phyloP scores from a whole-genome alignment of 441 rosid genomes.

The Pelargonium myrrhifolium region DNA sequence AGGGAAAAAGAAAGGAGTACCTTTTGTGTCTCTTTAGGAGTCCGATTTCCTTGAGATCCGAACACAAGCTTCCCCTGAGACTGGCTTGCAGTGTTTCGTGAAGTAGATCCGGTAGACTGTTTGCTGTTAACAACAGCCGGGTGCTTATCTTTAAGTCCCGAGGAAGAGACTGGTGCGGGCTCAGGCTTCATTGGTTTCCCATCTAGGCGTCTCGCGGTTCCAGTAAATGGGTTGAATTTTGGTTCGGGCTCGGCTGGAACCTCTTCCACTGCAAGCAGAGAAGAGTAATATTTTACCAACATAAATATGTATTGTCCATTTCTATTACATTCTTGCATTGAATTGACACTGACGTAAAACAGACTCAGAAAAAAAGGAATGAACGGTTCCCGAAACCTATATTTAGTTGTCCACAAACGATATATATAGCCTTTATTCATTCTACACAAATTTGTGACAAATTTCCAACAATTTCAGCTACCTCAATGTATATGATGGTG shows the following conservation, averaged over 20 bases:
- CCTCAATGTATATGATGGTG: too few relatives aligned
- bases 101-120: background rate
- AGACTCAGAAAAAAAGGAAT: too few relatives aligned
- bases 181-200: conserved; percentile 31
- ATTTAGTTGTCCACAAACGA: background rate
- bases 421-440: background rate
- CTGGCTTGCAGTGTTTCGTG: background rate
- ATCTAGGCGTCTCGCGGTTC: conserved; percentile 48
- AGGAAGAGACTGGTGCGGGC: conserved; percentile 18
- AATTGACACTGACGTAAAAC: background rate
- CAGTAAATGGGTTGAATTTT: conserved; percentile 47
- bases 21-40: background rate
- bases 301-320: background rate
- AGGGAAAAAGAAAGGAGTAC: background rate
- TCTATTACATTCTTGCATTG: background rate
- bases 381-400: background rate
- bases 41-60: background rate
- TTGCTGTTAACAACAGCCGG: conserved; percentile 17
- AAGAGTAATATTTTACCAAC: background rate
- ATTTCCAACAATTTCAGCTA: too few relatives aligned
- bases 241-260: conserved; percentile 34
- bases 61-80: conserved; percentile 4
- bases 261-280: conserved; percentile 31
- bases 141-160: conserved; percentile 20
- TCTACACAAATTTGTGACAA: too few relatives aligned